Evolutionary conservation across 495 filamentous ascomycete species (phyloP).

Genomic region (Trichoderma erinaceum): DNA sequence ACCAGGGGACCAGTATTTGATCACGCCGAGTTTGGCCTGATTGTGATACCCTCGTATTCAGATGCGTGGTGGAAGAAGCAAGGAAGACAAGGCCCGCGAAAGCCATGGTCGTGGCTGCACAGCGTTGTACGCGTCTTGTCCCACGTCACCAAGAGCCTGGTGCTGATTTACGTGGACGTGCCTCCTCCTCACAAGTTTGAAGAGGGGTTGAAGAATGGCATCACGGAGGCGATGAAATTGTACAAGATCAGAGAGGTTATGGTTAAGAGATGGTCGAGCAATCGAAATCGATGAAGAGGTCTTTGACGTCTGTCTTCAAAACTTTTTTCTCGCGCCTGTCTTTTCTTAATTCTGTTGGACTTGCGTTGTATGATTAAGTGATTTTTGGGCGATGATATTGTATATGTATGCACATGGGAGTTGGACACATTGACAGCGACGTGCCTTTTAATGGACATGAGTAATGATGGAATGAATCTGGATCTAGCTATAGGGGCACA

Average conservation of each 20-base stretch:
- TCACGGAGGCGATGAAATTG: slow-evolving; percentile 55
- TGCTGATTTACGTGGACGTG: slow-evolving; percentile 85
- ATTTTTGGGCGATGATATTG: not conserved
- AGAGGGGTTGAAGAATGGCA: slow-evolving; percentile 40
- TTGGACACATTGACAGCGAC: not conserved
- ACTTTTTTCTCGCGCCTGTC: not conserved
- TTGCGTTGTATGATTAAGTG: not conserved
- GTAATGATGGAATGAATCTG: not conserved
- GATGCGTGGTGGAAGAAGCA: slow-evolving; percentile 64
- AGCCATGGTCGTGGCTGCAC: slow-evolving; percentile 88
- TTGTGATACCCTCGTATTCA: slow-evolving; percentile 76
- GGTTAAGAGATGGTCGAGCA: slow-evolving; percentile 75
- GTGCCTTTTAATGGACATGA: not conserved
- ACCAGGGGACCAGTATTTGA: slow-evolving; percentile 89
- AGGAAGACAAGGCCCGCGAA: slow-evolving; percentile 38
- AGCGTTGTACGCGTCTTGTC: slow-evolving; percentile 85
- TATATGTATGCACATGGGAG: not conserved
- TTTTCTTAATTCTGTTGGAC: not conserved
- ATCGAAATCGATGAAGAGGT: slow-evolving; percentile 49
- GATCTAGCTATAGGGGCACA: not conserved
- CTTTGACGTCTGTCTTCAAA: not conserved
- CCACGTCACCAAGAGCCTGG: slow-evolving; percentile 80
- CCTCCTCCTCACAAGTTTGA: slow-evolving; percentile 58
- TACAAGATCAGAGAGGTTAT: slow-evolving; percentile 81
- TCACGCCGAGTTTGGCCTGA: slow-evolving; percentile 85